Evolutionary conservation across 2,329 filamentous ascomycete species (phyloP).

Genomic region (Stemphylium lycopersici): DNA sequence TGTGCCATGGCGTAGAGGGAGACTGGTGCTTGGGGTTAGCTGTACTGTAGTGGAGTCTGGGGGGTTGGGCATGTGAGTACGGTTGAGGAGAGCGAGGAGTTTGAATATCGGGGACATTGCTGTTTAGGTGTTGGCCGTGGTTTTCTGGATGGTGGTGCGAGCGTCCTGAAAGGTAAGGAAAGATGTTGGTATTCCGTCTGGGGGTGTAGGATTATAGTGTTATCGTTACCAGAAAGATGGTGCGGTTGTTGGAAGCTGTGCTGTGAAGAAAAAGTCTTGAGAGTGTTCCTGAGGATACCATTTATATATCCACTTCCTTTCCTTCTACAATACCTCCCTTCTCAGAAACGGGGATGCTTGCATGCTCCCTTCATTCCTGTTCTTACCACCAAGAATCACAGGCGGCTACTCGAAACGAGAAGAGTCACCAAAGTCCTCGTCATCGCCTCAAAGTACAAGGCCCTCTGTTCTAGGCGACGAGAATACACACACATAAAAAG

Average conservation of each 20-base stretch:
- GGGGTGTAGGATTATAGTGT: constrained; percentile 23
- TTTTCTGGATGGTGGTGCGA: neutral
- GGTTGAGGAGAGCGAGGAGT: constrained; percentile 30
- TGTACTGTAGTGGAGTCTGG: neutral
- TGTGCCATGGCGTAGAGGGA: constrained; percentile 34
- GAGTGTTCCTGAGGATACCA: constrained; percentile 1
- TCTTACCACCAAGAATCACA: constrained; percentile 3
- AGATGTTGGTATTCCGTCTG: constrained; percentile 19
- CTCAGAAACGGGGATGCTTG: neutral
- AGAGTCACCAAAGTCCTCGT: constrained; percentile 16
- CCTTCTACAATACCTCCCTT: neutral
- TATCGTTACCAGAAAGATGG: neutral
- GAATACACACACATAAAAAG: too few species aligned
- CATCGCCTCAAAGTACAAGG: constrained; percentile 17
- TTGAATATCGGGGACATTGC: constrained; percentile 39
- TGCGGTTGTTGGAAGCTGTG: neutral
- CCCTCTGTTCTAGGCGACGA: too few species aligned
- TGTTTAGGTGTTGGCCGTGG: neutral
- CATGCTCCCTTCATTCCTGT: too few species aligned
- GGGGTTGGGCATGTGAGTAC: constrained; percentile 14
- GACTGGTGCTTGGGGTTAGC: constrained; percentile 22
- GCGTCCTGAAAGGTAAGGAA: neutral
- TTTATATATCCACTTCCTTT: constrained; percentile 21
- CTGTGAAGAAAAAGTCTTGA: constrained; percentile 5
- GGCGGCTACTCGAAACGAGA: constrained; percentile 31